Base-by-base conservation (phyloP, 495 filamentous ascomycete species). In the Astrothelium subdiscretum region DNA sequence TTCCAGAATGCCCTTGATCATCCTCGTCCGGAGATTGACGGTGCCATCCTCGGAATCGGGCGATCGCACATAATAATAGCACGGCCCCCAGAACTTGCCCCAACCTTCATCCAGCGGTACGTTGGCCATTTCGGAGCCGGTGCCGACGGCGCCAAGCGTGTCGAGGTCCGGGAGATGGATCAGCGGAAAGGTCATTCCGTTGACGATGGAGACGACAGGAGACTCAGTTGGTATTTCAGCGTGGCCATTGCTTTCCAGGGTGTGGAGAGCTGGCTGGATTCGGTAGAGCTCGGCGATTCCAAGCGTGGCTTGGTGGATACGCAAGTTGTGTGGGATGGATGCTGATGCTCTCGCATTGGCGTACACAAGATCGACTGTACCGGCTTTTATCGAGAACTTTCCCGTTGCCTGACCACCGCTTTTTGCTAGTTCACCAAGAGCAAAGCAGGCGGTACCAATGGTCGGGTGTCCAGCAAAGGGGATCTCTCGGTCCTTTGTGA, bases 391-490 rank as follows among this genome's bases (percentile, higher is more conserved):
- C 3, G 68, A 64, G 29, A 76, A 67, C 22, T 51, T 60, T 2
- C 66, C 73, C 22, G 69, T 59, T 15, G 3, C 15, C 15, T 61
- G 62, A 2, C 31, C 38, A 15, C 58, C 60, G 22, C 44, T 43
- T 13, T 60, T 27, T 26, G 48, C 54, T 3, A 69, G 62, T 1
- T 62, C 65, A 13, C 65, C 58, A 8, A 70, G 43, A n/a, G 63
- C 67, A 69, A 85, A 81, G 57, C 79, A 79, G 2, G 85, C 82
- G 1, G 85, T 78, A 59, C 89, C 89, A 63, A 92, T 83, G 48
- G 86, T 90, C 0, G 88, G 89, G 70, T 92, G 89, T 10, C 89
- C 89, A 0, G 89, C 87, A 66, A 91, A 92, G 2, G 85, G 83
- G 15, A 91, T 70, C 68, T 91, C 88, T 11, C 38, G 31, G 12